Base-by-base conservation (phyloP, 2,329 filamentous ascomycete genomes). In the Ophiosphaerella herpotricha region DNA sequence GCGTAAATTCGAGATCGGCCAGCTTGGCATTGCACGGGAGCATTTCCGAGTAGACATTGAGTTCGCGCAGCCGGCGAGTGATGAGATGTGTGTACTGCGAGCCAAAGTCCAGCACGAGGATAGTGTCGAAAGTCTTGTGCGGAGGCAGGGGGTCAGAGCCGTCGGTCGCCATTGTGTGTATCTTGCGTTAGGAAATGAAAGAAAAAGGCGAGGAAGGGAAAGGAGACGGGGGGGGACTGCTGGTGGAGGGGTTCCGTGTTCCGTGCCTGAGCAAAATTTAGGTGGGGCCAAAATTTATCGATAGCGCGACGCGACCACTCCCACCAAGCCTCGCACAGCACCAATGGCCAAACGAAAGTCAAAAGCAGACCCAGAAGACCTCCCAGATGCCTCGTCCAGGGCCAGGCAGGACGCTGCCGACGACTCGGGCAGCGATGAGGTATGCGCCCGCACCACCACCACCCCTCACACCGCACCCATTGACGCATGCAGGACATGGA, bases 11-110 rank as follows among this genome's bases (percentile, higher is more conserved):
- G 31, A 96, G 81, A 48, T 94, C 89, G 6, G 83, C 78, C 18
- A 95, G 75, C 78, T 93, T 93, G 65, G 88, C 86, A 39, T 88
- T 95, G 75, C 91, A 96, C 18, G 89, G 89, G 37, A 95, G 84
- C 86, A 96, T 88, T 78, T 96, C 91, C 54, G 85, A 85, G 79
- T 89, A 96, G 72, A 95, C 83, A 77, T 87, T 88, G 74, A 95
- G 82, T 63, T 88, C 85, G 61, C 91, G 83, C 24, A 95, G 81
- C 31, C 90, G 84, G 46, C 90, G 81, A 8, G 85, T 85, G 67
- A 92, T 91, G 34, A 92, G 78, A 72, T 91, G 88, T 35, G 84
- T 86, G 66, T 86, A 88, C 74, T 90, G 87, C 21, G 83, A 87
- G 58, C 83, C 87, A 70, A 89, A 90, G 73, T 90, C 87, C 63